A percentile compares a stretch with the other conserved stretches of the same genome.
Evolutionary conservation across 225 moss, liverwort and hornwort species (phyloP).

Genomic region (Marchantia polymorpha): DNA sequence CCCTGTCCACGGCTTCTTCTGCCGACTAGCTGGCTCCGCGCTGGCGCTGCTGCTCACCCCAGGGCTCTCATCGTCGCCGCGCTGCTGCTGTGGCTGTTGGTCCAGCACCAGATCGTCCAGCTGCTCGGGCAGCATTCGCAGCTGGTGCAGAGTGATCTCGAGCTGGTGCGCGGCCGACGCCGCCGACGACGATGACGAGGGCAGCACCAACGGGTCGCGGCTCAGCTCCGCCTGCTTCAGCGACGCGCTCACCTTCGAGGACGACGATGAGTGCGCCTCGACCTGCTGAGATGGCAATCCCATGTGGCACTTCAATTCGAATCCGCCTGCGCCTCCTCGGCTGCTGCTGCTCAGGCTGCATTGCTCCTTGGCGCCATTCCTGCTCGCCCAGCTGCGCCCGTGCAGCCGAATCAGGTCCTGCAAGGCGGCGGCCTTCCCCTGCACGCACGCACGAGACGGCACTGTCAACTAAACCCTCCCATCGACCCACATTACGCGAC

Average conservation of each 20-base stretch:
- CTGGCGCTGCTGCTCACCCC: conserved; percentile 7
- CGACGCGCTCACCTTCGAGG: conserved; percentile 15
- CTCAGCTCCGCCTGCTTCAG: conserved; percentile 19
- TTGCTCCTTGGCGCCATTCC: conserved; percentile 12
- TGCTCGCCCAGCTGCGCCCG: conserved; percentile 1
- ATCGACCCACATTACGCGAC: background rate
- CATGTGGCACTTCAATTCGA: conserved; percentile 13
- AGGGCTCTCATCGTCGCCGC: conserved; percentile 15
- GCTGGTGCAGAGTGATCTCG: conserved; percentile 31
- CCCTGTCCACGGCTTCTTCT: conserved; percentile 32
- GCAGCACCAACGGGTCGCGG: conserved; percentile 11
- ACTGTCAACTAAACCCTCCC: background rate
- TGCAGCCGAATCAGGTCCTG: conserved; percentile 17
- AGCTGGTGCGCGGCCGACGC: conserved; percentile 26
- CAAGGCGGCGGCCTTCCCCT: conserved; percentile 7
- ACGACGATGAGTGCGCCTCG: background rate
- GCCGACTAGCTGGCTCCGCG: background rate
- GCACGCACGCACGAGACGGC: background rate
- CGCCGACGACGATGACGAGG: conserved; percentile 7
- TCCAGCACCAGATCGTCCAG: conserved; percentile 6
- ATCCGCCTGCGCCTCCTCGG: background rate
- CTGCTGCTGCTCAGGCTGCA: conserved; percentile 8
- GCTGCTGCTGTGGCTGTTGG: background rate
- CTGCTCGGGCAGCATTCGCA: conserved; percentile 19
- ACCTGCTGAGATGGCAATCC: conserved; percentile 16